Evolutionary conservation across 345 rosid species (phyloP).

Genomic region (Salix viminalis): DNA sequence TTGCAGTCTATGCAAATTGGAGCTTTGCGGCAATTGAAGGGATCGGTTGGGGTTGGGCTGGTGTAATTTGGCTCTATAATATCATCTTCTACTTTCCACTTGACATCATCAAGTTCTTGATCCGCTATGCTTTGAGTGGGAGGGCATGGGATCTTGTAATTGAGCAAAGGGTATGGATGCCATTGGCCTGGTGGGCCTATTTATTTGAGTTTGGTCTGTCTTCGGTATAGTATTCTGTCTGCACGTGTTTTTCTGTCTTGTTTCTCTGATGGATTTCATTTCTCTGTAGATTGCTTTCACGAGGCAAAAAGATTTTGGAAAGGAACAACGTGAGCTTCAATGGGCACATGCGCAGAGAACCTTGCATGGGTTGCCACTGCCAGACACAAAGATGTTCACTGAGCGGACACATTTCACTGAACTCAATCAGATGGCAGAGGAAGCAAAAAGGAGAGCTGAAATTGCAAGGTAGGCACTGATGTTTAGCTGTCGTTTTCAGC

Average conservation of each 20-base stretch:
- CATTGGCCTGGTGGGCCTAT: background rate
- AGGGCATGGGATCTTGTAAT: slow-evolving; percentile 99
- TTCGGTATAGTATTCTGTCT: background rate
- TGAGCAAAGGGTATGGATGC: slow-evolving; percentile 82
- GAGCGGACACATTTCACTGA: slow-evolving; percentile 78
- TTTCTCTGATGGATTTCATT: slow-evolving; percentile 12
- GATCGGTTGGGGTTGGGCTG: slow-evolving; percentile 99
- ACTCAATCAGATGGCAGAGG: slow-evolving; percentile 94
- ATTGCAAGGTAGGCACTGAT: slow-evolving; percentile 63
- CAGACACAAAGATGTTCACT: slow-evolving; percentile 89
- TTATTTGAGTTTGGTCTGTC: background rate
- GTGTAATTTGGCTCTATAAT: slow-evolving; percentile 95
- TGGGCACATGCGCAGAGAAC: slow-evolving; percentile 99
- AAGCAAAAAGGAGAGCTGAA: slow-evolving; percentile 97
- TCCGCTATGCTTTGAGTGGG: slow-evolving; percentile 87
- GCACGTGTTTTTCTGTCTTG: background rate
- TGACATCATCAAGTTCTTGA: slow-evolving; percentile 85
- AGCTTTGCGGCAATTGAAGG: slow-evolving; percentile 95
- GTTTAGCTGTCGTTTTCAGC: slow-evolving; percentile 1
- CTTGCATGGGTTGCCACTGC: slow-evolving; percentile 86
- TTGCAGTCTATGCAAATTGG: slow-evolving; percentile 95
- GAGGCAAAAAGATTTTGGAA: slow-evolving; percentile 92
- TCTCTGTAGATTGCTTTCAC: slow-evolving; percentile 85
- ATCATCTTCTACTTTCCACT: slow-evolving; percentile 82
- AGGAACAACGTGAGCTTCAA: slow-evolving; percentile 95